Evolutionary conservation across 2,329 filamentous ascomycete genomes (phyloP).

Genomic region (Polytolypa hystricis): DNA sequence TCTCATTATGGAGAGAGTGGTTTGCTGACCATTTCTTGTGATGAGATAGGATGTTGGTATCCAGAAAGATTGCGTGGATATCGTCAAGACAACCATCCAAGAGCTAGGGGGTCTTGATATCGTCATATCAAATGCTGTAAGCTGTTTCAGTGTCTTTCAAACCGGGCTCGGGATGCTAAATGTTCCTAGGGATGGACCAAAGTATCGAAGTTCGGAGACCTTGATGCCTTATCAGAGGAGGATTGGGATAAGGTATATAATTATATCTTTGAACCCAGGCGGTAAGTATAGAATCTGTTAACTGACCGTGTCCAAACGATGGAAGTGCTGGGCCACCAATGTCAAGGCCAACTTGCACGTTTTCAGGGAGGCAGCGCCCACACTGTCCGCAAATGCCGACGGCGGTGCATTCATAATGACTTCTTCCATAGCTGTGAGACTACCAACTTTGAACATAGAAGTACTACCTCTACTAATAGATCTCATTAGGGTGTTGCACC

Average conservation of each 20-base stretch:
- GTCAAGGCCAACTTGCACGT: slow-evolving; percentile 46
- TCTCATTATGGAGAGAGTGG: not conserved
- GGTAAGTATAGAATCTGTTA: not conserved
- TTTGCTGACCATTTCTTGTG: slow-evolving; percentile 6
- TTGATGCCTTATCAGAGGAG: slow-evolving; percentile 47
- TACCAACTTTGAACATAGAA: slow-evolving; percentile 8
- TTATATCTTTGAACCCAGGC: not conserved
- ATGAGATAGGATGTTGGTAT: slow-evolving; percentile 48
- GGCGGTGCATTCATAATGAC: slow-evolving; percentile 55
- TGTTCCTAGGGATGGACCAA: slow-evolving; percentile 49
- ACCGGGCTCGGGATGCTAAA: no score
- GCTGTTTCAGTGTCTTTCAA: no score
- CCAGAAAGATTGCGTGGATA: slow-evolving; percentile 46
- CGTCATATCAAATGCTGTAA: slow-evolving; percentile 62
- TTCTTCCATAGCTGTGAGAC: slow-evolving; percentile 46
- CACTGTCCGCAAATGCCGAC: slow-evolving; percentile 50
- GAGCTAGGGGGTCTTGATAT: slow-evolving; percentile 63
- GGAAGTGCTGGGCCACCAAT: slow-evolving; percentile 52
- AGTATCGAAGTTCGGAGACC: slow-evolving; percentile 45
- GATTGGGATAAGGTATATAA: slow-evolving; percentile 51
- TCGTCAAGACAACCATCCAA: slow-evolving; percentile 49
- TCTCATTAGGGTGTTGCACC: slow-evolving; percentile 35
- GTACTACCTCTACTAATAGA: not conserved
- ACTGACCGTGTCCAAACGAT: not conserved
- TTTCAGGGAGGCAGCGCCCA: slow-evolving; percentile 46